phyloP scores from a whole-genome alignment of 2,329 filamentous ascomycete species.

The Aspergillus hiratsukae region DNA sequence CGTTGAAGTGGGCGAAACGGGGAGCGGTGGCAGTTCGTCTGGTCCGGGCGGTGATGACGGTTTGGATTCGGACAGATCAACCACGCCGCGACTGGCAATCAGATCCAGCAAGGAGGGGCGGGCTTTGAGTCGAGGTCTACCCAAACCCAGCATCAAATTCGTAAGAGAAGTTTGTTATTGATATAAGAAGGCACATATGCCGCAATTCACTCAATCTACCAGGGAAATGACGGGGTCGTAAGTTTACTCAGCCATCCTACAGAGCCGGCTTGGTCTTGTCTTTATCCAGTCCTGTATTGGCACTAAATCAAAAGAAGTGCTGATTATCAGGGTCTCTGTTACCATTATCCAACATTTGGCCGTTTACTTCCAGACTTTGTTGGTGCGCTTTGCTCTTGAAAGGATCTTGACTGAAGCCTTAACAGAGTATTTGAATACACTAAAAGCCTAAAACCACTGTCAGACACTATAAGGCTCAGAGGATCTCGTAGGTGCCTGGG shows the following conservation, averaged over 20 bases:
- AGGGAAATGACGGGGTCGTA: not conserved
- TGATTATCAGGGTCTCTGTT: not conserved
- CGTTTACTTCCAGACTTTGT: not conserved
- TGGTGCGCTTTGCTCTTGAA: not conserved
- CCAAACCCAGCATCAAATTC: slow-evolving; percentile 50
- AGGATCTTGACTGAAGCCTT: not conserved
- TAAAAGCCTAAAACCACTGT: not conserved
- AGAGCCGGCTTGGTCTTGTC: not conserved
- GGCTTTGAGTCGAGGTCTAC: slow-evolving; percentile 53
- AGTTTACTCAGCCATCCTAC: slow-evolving; percentile 10
- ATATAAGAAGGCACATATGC: not conserved
- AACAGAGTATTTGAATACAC: not conserved
- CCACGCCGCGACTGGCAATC: slow-evolving; percentile 33
- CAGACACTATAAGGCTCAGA: not conserved
- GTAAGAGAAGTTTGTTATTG: not conserved
- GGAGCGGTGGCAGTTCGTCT: slow-evolving; percentile 43
- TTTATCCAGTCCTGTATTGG: not conserved
- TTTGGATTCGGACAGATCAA: slow-evolving; percentile 12
- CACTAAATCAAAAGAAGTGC: not conserved
- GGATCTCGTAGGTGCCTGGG: not conserved
- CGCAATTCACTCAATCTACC: not conserved
- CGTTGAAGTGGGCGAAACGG: slow-evolving; percentile 38
- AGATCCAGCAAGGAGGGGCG: slow-evolving; percentile 61
- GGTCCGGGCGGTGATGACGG: slow-evolving; percentile 34
- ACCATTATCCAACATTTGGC: not conserved